Conservation (phyloP, 257 asterid species). For the Asclepias syriaca region DNA sequence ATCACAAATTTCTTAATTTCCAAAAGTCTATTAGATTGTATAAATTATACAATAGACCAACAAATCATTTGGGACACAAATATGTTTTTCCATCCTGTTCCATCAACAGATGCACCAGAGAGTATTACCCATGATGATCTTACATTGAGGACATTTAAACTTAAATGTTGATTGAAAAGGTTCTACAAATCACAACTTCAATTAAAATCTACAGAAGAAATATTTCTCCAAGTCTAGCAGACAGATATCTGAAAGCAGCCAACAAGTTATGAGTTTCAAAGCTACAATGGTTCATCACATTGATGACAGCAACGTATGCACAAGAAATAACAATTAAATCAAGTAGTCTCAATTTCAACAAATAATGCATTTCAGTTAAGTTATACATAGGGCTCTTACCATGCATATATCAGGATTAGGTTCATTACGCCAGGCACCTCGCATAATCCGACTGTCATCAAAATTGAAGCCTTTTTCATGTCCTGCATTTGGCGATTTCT, state of each 20-base stretch:
- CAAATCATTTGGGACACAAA: not conserved
- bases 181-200: not conserved
- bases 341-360: constrained; percentile 1
- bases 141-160: not conserved
- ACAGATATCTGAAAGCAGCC: not conserved
- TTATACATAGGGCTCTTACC: constrained; percentile 34
- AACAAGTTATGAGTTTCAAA: not conserved
- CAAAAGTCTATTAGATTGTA: not conserved
- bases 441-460: constrained; percentile 83
- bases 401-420: constrained; percentile 92
- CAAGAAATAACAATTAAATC: not conserved
- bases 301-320: not conserved
- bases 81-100: not conserved
- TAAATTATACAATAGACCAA: not conserved
- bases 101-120: not conserved
- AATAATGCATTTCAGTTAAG: not conserved
- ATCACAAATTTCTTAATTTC: not conserved
- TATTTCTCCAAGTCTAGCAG: not conserved
- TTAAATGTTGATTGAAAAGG: not conserved
- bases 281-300: not conserved
- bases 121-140: not conserved
- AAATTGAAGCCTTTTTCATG: constrained; percentile 97
- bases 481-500: constrained; percentile 46
- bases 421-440: constrained; percentile 97
- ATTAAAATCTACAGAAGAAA: not conserved